These are phyloP conservation scores for Brassica nigra DNA, from an alignment of 345 rosid species.

Conservation along the genomic window DNA sequence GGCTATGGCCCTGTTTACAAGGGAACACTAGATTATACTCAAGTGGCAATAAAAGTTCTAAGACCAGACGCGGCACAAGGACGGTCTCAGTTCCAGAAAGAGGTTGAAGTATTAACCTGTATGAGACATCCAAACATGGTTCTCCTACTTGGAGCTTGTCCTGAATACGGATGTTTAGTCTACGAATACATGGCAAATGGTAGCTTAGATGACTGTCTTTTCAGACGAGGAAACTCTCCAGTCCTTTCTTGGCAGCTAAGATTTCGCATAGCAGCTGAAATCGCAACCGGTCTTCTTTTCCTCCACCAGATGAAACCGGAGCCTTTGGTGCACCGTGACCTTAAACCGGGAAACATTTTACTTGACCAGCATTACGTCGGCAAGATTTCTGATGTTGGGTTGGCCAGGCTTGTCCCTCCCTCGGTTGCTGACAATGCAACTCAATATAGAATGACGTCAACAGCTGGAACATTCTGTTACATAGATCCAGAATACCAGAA, in stretches of 20 bases:
- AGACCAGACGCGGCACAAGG: constrained; percentile 91
- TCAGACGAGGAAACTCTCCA: constrained; percentile 53
- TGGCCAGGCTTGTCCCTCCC: constrained; percentile 96
- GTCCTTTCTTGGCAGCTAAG: constrained; percentile 74
- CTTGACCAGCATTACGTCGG: constrained; percentile 79
- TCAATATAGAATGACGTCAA: constrained; percentile 83
- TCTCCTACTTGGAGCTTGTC: constrained; percentile 90
- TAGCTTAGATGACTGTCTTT: constrained; percentile 81
- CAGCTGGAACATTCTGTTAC: constrained; percentile 94
- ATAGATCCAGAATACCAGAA: constrained; percentile 96
- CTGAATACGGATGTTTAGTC: constrained; percentile 83
- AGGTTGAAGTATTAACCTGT: constrained; percentile 76
- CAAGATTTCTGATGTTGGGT: constrained; percentile 91
- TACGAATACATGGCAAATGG: constrained; percentile 93
- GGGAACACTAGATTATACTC: constrained; percentile 65
- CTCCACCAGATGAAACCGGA: constrained; percentile 94
- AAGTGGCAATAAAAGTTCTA: constrained; percentile 81
- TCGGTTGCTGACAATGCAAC: constrained; percentile 62
- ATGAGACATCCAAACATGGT: constrained; percentile 97
- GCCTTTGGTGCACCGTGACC: constrained; percentile 89
- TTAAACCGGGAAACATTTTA: constrained; percentile 88
- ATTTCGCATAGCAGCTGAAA: constrained; percentile 79
- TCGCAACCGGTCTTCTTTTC: constrained; percentile 80
- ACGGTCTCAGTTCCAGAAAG: constrained; percentile 78
- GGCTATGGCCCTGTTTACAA: constrained; percentile 91